Conservation (phyloP, 768 basidiomycete species). For the Filobasidium floriforme region DNA sequence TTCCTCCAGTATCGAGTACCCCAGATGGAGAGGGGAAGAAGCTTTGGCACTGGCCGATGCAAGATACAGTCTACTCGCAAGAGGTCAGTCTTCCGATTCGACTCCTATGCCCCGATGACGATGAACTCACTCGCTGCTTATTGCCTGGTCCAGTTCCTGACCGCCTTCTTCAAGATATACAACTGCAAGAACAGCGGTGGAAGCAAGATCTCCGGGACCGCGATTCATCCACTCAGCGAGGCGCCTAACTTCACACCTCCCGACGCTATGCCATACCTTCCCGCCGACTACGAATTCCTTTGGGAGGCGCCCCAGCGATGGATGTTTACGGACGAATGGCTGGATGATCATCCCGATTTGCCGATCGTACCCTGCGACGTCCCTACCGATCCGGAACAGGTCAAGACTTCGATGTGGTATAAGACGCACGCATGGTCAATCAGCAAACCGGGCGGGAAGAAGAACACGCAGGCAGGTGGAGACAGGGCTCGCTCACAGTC, state of each 20-base stretch:
- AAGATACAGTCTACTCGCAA: background rate
- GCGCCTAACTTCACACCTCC: background rate
- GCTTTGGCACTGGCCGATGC: background rate
- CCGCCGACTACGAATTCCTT: background rate
- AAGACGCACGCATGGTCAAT: background rate
- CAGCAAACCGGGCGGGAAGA: background rate
- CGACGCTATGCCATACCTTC: background rate
- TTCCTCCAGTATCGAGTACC: too few relatives aligned
- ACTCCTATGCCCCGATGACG: background rate
- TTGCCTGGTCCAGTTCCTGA: background rate
- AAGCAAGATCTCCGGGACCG: background rate
- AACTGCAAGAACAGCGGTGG: background rate
- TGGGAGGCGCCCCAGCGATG: background rate
- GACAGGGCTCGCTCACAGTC: background rate
- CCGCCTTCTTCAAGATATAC: background rate
- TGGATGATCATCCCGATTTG: background rate
- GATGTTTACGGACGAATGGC: conserved; percentile 1
- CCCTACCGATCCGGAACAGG: background rate
- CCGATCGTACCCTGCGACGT: background rate
- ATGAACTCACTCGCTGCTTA: background rate
- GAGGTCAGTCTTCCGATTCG: background rate
- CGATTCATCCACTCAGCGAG: background rate
- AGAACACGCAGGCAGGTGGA: too few relatives aligned
- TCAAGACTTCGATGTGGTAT: background rate
- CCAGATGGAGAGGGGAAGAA: background rate